Percentiles rank a stretch among this genome's conserved stretches.
These are phyloP conservation scores for Alternaria sp. DNA, from an alignment of 2,329 filamentous ascomycete species.

Conservation along the genomic window DNA sequence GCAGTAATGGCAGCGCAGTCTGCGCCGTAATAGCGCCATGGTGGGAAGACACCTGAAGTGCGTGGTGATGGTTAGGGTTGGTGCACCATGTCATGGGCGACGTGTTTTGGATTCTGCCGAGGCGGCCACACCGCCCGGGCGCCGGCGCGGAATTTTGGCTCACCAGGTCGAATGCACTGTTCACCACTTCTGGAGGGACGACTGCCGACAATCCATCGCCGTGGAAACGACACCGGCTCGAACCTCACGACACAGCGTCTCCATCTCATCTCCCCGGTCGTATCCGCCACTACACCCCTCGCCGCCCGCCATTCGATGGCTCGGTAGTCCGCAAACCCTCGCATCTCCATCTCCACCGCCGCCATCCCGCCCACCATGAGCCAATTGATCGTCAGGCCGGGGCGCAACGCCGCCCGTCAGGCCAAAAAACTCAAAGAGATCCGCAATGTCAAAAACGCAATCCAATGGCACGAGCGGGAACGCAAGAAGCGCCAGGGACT, in stretches of 20 bases:
- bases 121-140: conserved; percentile 22
- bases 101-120: conserved; percentile 16
- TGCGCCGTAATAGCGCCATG: conserved; percentile 44
- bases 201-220: not conserved
- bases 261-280: not conserved
- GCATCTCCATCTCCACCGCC: conserved; percentile 31
- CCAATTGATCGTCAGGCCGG: conserved; percentile 30
- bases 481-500: conserved; percentile 31
- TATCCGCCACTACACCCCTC: not conserved
- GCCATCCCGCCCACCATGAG: conserved; percentile 60
- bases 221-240: not conserved
- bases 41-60: conserved; percentile 7
- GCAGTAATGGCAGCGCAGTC: conserved; percentile 46
- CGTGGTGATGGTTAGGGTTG: conserved; percentile 1
- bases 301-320: conserved; percentile 25
- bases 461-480: conserved; percentile 37
- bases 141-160: conserved; percentile 24
- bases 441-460: conserved; percentile 51
- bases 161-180: conserved; percentile 5
- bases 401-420: conserved; percentile 36
- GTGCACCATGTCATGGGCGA: conserved; percentile 15
- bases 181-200: conserved; percentile 7
- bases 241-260: not conserved
- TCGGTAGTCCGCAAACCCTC: conserved; percentile 31
- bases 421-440: conserved; percentile 45